These are phyloP conservation scores for Calonectria pseudoturangicola DNA, from an alignment of 2,329 filamentous ascomycete genomes.

Conservation along the genomic window DNA sequence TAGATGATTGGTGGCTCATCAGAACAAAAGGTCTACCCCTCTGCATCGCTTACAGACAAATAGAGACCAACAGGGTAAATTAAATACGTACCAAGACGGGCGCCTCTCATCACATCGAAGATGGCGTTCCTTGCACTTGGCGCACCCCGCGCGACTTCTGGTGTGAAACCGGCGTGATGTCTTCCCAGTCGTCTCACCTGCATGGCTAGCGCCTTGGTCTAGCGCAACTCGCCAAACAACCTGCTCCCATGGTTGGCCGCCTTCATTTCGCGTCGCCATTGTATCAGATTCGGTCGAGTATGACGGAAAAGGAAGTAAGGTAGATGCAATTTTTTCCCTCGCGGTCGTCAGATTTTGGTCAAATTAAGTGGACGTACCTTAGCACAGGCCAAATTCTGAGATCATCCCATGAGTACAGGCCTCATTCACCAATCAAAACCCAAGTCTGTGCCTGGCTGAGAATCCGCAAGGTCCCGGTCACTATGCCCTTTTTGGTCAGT, in stretches of 20 bases:
- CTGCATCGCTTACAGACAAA: not conserved
- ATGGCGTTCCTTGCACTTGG: slow-evolving; percentile 1
- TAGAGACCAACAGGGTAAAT: not conserved
- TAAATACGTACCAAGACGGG: slow-evolving; percentile 2
- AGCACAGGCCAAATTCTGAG: not conserved
- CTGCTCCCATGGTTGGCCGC: not conserved
- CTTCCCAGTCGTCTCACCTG: not conserved
- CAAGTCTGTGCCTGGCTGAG: not conserved
- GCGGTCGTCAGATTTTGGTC: not conserved
- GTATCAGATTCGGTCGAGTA: not conserved
- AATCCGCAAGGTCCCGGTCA: not conserved
- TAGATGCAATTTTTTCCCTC: not conserved
- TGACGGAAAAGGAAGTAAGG: not conserved
- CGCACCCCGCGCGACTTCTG: slow-evolving; percentile 1
- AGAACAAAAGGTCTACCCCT: not conserved
- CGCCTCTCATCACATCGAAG: slow-evolving; percentile 19
- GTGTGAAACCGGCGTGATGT: slow-evolving; percentile 3
- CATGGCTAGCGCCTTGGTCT: not conserved
- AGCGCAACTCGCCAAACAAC: not conserved
- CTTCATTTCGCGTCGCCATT: not conserved
- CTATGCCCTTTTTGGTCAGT: not conserved
- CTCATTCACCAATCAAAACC: not conserved
- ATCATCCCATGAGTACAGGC: not conserved
- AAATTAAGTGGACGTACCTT: not conserved
- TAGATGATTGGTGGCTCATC: not conserved